Evolutionary conservation across 495 filamentous ascomycete genomes (phyloP), one percentile per base, ranked within the genome.

Genomic region (Penicillium silybi): DNA sequence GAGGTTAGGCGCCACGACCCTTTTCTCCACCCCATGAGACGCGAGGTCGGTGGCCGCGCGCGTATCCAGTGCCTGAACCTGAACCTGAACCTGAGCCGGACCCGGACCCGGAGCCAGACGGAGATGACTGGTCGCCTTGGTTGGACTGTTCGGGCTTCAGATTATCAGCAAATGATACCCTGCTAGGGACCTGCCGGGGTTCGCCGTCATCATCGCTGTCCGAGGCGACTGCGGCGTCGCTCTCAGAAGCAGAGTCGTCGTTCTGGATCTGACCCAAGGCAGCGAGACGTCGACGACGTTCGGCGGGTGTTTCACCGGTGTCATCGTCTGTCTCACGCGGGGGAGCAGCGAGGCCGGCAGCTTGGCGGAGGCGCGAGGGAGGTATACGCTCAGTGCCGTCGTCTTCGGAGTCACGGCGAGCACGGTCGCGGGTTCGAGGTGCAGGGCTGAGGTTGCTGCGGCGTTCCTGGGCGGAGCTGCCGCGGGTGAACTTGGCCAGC

Each of bases 281-380:
- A 1, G 89, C 92, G 48, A 95, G 82, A 66, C 92, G 84, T 53
- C 91, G 79, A 34, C 86, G 79, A 39, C 86, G 78, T 69, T 96
- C 92, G 0, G 90, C 92, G 0, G 88, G 82, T 4, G 90, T 95
- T 67, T 96, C 92, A 37, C 76, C 80, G 3, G 69, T 71, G 20
- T 85, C 81, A 16, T 71, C 76, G 35, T 64, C 50, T 44, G 8
- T 39, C 57, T 69, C 29, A 44, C 61, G 53, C 32, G 63, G 56
- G 37, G 69, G 40, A 37, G 59, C 50, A 16, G 54, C 26, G n/a
- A 72, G 45, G 54, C 70, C 69, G 27, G 66, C 70, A 1, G 65
- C 69, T 50, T 69, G 57, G 17, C 72, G 67, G 17, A 73, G 64
- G 40, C 65, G 63, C 9, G 71, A 64, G 0, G 78, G 75, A 19